Evolutionary conservation across 139 green algal species (phyloP), one percentile per base, ranked within the genome.

Genomic region (Tetradesmus lagerheimii): DNA sequence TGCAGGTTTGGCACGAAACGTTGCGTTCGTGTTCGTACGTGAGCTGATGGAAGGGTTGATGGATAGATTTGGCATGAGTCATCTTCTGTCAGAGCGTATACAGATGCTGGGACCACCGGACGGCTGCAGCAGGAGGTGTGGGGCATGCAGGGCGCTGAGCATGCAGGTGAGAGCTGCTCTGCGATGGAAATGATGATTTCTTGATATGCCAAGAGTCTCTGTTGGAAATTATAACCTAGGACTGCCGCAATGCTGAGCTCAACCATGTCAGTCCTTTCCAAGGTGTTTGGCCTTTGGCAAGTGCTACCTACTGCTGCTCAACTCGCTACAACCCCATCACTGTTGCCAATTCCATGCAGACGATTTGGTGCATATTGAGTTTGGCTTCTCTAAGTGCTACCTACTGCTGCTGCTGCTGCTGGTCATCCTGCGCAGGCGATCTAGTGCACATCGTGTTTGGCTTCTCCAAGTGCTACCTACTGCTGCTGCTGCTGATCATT

Each of bases 41-140:
- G n/a, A n/a, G n/a, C n/a, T n/a, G n/a, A n/a, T n/a, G n/a, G n/a
- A n/a, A n/a, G n/a, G n/a, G n/a, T n/a, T n/a, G n/a, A n/a, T n/a
- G n/a, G n/a, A n/a, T n/a, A n/a, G n/a, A n/a, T n/a, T n/a, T n/a
- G n/a, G n/a, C n/a, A n/a, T n/a, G n/a, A n/a, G n/a, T n/a, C n/a
- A n/a, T n/a, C n/a, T n/a, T n/a, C n/a, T n/a, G n/a, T n/a, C n/a
- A n/a, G n/a, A n/a, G n/a, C n/a, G n/a, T n/a, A n/a, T n/a, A n/a
- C n/a, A n/a, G n/a, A n/a, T n/a, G n/a, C n/a, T n/a, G n/a, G n/a
- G n/a, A n/a, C n/a, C n/a, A n/a, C n/a, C n/a, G n/a, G n/a, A n/a
- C n/a, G n/a, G n/a, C 83, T 93, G 14, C 41, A 91, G 43, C 35
- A 92, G 45, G 88, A 92, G 71, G 90, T 93, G 75, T 84, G 91